These are phyloP conservation scores for Penicillium roqueforti DNA, from an alignment of 495 filamentous ascomycete genomes.

Conservation along the genomic window DNA sequence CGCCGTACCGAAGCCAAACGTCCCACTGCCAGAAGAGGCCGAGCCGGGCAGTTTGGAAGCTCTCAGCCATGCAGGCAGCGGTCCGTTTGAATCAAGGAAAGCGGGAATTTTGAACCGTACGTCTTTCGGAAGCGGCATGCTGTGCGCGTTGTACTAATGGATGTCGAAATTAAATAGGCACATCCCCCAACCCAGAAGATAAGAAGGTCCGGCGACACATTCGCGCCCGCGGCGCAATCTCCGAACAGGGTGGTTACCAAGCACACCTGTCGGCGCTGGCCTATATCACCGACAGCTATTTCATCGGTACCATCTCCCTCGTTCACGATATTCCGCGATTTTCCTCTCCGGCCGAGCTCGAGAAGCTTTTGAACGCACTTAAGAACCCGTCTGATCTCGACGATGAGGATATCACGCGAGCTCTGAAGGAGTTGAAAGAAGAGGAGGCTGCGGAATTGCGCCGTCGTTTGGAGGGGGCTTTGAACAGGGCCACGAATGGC, in stretches of 20 bases:
- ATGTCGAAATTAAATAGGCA: conserved; percentile 21
- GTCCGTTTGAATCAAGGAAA: conserved; percentile 41
- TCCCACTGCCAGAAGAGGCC: conserved; percentile 25
- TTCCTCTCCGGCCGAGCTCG: conserved; percentile 36
- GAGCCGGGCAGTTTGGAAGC: conserved; percentile 20
- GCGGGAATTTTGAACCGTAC: conserved; percentile 43
- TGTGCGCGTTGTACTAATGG: background rate
- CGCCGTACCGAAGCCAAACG: conserved; percentile 30
- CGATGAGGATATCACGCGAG: conserved; percentile 39
- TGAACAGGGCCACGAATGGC: conserved; percentile 24
- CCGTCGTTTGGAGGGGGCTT: conserved; percentile 34
- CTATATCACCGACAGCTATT: conserved; percentile 87
- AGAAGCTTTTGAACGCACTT: conserved; percentile 36
- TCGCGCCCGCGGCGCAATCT: conserved; percentile 69
- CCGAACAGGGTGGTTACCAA: conserved; percentile 62
- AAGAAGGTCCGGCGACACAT: conserved; percentile 76
- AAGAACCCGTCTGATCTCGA: conserved; percentile 47
- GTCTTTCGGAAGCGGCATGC: conserved; percentile 8
- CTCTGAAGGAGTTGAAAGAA: conserved; percentile 41
- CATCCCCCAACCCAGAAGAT: conserved; percentile 50
- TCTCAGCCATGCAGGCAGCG: conserved; percentile 30
- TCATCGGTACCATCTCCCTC: conserved; percentile 80
- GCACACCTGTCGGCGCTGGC: conserved; percentile 84
- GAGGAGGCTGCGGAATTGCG: conserved; percentile 40
- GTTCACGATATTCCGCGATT: conserved; percentile 72